Evolutionary conservation across 2,329 filamentous ascomycete genomes (phyloP).

Genomic region (Xylariaceae sp.): DNA sequence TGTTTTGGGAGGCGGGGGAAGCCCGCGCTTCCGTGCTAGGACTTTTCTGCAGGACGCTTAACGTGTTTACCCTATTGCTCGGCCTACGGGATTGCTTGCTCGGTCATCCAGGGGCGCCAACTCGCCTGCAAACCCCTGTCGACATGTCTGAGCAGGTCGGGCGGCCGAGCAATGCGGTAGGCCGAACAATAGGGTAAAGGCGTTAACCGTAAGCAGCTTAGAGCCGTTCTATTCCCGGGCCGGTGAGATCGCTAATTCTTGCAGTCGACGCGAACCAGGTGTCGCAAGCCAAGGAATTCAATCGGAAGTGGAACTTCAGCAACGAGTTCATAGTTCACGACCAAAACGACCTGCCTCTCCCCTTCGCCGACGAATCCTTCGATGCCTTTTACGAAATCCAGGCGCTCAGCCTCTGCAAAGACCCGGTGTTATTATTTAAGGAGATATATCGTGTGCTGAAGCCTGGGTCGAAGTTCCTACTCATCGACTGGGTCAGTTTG

Average conservation of each 20-base stretch:
- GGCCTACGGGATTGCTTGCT: neutral
- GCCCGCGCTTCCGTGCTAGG: neutral
- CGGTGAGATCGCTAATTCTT: neutral
- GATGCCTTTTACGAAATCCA: conserved; percentile 56
- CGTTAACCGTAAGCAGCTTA: neutral
- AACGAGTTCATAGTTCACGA: conserved; percentile 49
- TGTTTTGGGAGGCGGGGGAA: neutral
- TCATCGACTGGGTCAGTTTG: conserved; percentile 51
- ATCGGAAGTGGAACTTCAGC: conserved; percentile 31
- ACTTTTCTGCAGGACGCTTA: neutral
- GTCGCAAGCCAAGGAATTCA: conserved; percentile 33
- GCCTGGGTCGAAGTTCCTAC: conserved; percentile 47
- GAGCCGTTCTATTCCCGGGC: neutral
- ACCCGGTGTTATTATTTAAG: conserved; percentile 43
- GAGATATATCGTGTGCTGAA: conserved; percentile 48
- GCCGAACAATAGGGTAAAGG: too few relatives aligned
- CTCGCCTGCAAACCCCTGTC: too few relatives aligned
- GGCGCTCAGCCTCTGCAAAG: conserved; percentile 51
- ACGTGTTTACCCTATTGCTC: neutral
- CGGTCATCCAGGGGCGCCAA: too few relatives aligned
- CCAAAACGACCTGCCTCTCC: conserved; percentile 49
- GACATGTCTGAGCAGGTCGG: too few relatives aligned
- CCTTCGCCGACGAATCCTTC: conserved; percentile 46
- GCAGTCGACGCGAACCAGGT: conserved; percentile 47
- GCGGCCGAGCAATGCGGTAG: too few relatives aligned